phyloP scores from a whole-genome alignment of 176 grass and related monocot genomes.

The Avena atlantica region DNA sequence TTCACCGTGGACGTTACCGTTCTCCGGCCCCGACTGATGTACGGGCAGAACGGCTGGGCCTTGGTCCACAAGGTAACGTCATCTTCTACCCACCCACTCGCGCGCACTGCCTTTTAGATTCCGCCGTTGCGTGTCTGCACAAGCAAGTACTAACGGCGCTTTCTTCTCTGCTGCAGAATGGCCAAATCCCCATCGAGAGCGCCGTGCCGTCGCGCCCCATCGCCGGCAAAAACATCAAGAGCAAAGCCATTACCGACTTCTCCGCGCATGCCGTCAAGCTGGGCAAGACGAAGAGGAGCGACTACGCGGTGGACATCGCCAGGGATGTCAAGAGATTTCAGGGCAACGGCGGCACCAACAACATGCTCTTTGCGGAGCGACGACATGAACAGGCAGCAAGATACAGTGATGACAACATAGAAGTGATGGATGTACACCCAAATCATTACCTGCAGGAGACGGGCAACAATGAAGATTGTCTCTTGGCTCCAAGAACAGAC shows the following conservation, averaged over 20 bases:
- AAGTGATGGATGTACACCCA: neutral
- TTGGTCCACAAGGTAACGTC: slow-evolving; percentile 54
- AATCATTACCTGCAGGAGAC: neutral
- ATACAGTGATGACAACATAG: neutral
- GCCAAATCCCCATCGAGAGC: neutral
- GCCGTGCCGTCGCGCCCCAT: neutral
- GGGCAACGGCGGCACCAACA: neutral
- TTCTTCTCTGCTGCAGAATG: neutral
- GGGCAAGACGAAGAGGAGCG: slow-evolving; percentile 31
- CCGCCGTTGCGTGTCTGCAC: too few species aligned
- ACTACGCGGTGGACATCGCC: neutral
- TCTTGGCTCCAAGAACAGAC: slow-evolving; percentile 4
- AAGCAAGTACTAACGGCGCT: neutral
- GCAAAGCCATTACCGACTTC: neutral
- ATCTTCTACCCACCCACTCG: too few species aligned
- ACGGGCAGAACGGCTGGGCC: slow-evolving; percentile 52
- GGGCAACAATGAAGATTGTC: neutral
- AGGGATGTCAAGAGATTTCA: neutral
- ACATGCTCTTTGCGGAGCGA: slow-evolving; percentile 22
- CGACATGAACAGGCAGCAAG: neutral
- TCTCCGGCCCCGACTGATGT: slow-evolving; percentile 32
- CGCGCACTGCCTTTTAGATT: too few species aligned
- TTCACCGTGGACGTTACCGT: neutral
- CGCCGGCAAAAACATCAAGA: neutral
- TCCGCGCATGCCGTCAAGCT: neutral